Evolutionary conservation across 768 basidiomycete genomes (phyloP), one percentile per base, ranked within the genome.

Genomic region (Termitomyces sp.): DNA sequence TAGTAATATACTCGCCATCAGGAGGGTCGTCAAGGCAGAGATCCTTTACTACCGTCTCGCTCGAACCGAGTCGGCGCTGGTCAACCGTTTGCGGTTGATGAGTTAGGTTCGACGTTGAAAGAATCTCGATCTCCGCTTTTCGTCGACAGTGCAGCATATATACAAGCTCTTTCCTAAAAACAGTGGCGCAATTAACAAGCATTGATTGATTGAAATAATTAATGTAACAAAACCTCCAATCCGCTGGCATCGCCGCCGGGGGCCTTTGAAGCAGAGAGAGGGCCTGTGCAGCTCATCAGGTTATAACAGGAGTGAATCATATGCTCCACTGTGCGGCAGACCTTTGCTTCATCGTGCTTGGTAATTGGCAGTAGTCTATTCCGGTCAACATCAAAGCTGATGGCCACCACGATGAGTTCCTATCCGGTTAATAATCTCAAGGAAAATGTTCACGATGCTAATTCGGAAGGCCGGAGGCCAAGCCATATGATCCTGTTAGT

Each of bases 101-200:
- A 38, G 39, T 49, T 22, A 63, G 12, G 45, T 55, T 60, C 24
- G 63, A 68, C 15, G 65, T 68, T 13, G 74, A 74, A 39, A 92
- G 69, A 45, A 91, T 79, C 70, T 98, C 93, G 51, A 96, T 96
- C 74, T 98, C 96, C 3, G 96, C 96, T 74, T 98, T 98, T 49
- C 88, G 85, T n/a, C 91, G 84, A 5, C 75, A 78, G 69, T 91
- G 87, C 39, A 98, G 73, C 84, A 97, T 92, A 65, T 85, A 79
- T 71, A 80, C 80, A 3, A 98, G 84, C 68, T 96, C 94, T 65
- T 85, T 87, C 74, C 94, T 96, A 70, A 8, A 45, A 28, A 38
- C 11, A 40, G 55, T 58, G 58, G 55, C 46, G 39, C 38, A 60
- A 38, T 39, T 20, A 48, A 18, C 20, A 39, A 58, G 22, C 45